Evolutionary conservation across 441 rosid species (phyloP), one percentile per base, ranked within the genome.

Genomic region (Eutrema salsugineum): DNA sequence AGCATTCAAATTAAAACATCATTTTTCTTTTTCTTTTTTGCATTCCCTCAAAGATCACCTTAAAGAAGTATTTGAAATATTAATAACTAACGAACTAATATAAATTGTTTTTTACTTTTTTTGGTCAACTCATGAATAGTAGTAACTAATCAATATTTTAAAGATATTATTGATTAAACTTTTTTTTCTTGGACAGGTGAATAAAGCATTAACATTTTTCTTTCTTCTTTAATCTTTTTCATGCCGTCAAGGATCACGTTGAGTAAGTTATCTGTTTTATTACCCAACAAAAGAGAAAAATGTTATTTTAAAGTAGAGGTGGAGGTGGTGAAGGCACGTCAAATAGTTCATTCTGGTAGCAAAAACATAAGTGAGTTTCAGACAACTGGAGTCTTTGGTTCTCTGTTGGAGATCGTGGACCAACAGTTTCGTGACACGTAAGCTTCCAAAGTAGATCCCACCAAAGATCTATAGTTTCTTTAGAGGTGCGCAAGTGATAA

Each of bases 401-500:
- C 59, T 65, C 75, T 47, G 46, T 58, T 68, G 72, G 69, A 28
- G 44, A 11, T 43, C 82, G 87, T 78, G 88, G 82, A 64, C 82
- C 87, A 46, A 60, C 77, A 19, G 0, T 1, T 51, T 57, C 1
- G 5, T 40, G 76, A 71, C 84, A 70, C 53, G 79, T 78, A 70
- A 74, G 64, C 50, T 15, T 62, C 9, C 0, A 36, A 35, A 36
- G 11, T 33, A 24, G 60, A 68, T 33, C 73, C 40, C 33, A 43
- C 63, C 69, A 60, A 36, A 53, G 56, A 67, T 74, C 33, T 64
- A 46, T n/a, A n/a, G n/a, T 33, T 63, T 48, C 27, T 53, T 43
- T 63, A 3, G 53, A 24, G 49, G 16, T 73, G 62, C 30, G 35
- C 51, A 68, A 67, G 49, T 60, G 69, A 54, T 43, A 20, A 58